Percentiles rank a stretch among this genome's conserved stretches.
Evolutionary conservation across 1,284 basidiomycete genomes (phyloP).

Genomic region (Malassezia brasiliensis): DNA sequence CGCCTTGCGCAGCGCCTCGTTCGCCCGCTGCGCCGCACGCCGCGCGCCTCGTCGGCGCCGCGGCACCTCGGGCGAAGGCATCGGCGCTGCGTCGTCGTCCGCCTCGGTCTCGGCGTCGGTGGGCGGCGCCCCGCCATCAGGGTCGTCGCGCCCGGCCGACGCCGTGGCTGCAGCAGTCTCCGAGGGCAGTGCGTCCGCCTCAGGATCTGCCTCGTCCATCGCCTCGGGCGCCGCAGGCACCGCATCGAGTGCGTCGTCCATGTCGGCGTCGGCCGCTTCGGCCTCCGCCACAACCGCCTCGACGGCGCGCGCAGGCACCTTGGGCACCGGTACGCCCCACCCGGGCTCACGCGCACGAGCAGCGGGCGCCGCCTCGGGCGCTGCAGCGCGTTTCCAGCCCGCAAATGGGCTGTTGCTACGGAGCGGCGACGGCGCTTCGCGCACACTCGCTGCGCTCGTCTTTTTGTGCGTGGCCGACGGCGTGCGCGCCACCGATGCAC

Average conservation of each 20-base stretch:
- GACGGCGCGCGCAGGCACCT: not conserved
- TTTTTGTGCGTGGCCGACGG: not conserved
- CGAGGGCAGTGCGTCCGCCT: too few species aligned
- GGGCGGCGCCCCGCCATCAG: not conserved
- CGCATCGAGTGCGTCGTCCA: not conserved
- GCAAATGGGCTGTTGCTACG: conserved; percentile 17
- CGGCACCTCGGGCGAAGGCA: not conserved
- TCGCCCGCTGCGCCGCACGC: conserved; percentile 7
- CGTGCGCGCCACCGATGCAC: not conserved
- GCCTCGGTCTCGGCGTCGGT: not conserved
- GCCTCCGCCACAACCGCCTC: not conserved
- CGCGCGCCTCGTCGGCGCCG: conserved; percentile 1
- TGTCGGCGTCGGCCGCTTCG: not conserved
- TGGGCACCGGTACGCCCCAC: conserved; percentile 8
- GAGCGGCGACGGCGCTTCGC: not conserved
- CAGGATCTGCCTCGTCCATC: not conserved
- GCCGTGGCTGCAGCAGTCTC: too few species aligned
- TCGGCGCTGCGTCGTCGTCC: not conserved
- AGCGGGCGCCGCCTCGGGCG: not conserved
- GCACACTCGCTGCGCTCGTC: not conserved
- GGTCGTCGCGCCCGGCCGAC: not conserved
- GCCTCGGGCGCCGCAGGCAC: not conserved
- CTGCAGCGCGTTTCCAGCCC: conserved; percentile 12
- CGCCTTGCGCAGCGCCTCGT: conserved; percentile 7
- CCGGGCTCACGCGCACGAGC: not conserved